A percentile compares a stretch with the other conserved stretches of the same genome.
Conservation (phyloP, 225 moss, liverwort and hornwort species). For the Sphagnum tenellum region DNA sequence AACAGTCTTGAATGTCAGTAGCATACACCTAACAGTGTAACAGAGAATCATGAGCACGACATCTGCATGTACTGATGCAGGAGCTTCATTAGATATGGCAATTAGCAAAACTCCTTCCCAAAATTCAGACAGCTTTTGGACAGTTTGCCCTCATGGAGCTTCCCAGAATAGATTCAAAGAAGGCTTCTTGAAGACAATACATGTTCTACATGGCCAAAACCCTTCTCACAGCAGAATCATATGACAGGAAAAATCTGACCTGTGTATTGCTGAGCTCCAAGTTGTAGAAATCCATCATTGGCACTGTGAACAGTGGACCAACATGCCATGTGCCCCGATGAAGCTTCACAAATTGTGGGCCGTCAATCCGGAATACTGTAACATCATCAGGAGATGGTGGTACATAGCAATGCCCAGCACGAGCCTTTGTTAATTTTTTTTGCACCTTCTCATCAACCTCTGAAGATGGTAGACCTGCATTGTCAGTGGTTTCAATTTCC, state of each 20-base stretch:
- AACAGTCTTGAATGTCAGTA: too few species aligned
- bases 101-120: neutral
- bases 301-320: slow-evolving; percentile 63
- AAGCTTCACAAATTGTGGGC: slow-evolving; percentile 69
- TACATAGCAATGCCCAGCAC: slow-evolving; percentile 42
- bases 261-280: slow-evolving; percentile 82
- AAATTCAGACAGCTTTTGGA: neutral
- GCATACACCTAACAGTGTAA: too few species aligned
- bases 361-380: slow-evolving; percentile 62
- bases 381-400: slow-evolving; percentile 64
- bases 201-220: neutral
- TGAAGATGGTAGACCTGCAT: slow-evolving; percentile 6
- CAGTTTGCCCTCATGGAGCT: neutral
- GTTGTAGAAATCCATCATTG: slow-evolving; percentile 79
- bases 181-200: neutral
- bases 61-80: too few species aligned
- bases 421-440: slow-evolving; percentile 19
- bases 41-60: too few species aligned
- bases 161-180: neutral
- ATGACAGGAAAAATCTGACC: slow-evolving; percentile 30
- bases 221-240: neutral
- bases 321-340: slow-evolving; percentile 89
- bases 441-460: slow-evolving; percentile 3
- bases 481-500: too few species aligned
- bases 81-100: too few species aligned